Evolutionary conservation across 2,329 filamentous ascomycete genomes (phyloP).

Genomic region (Aspergillus ustus): DNA sequence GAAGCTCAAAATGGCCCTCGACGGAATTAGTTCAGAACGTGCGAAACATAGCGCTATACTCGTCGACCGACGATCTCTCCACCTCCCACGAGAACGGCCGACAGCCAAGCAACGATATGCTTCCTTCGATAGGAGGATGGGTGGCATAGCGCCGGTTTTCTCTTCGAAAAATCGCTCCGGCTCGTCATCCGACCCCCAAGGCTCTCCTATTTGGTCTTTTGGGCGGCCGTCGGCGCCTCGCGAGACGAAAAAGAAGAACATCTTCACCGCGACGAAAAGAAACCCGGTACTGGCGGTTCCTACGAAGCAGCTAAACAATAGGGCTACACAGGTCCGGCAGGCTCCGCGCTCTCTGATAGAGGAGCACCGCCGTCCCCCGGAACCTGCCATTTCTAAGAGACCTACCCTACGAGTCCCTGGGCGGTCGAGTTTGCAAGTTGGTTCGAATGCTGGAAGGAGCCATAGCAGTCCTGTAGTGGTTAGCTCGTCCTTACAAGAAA

Average conservation of each 20-base stretch:
- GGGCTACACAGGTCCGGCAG: conserved; percentile 42
- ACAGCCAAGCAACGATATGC: conserved; percentile 37
- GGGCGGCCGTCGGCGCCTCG: conserved; percentile 29
- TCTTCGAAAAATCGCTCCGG: conserved; percentile 13
- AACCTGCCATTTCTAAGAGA: conserved; percentile 23
- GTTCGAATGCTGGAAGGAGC: neutral
- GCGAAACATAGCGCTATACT: conserved; percentile 63
- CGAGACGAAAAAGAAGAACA: conserved; percentile 37
- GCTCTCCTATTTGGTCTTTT: conserved; percentile 29
- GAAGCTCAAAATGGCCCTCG: conserved; percentile 61
- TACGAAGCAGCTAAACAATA: conserved; percentile 46
- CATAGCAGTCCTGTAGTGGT: conserved; percentile 7
- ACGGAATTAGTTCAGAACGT: conserved; percentile 62
- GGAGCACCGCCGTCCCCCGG: conserved; percentile 39
- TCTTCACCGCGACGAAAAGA: conserved; percentile 42
- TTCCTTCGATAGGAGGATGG: conserved; percentile 38
- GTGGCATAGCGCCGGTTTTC: conserved; percentile 33
- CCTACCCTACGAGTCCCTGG: conserved; percentile 25
- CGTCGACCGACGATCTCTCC: conserved; percentile 44
- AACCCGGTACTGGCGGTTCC: conserved; percentile 44
- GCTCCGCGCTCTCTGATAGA: conserved; percentile 50
- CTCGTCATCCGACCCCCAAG: conserved; percentile 20
- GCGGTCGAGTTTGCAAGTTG: conserved; percentile 18
- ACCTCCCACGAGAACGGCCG: conserved; percentile 36
- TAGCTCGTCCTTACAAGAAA: conserved; percentile 29